Evolutionary conservation across 495 filamentous ascomycete species (phyloP), one percentile per base, ranked within the genome.

Genomic region (Neurospora sp.): DNA sequence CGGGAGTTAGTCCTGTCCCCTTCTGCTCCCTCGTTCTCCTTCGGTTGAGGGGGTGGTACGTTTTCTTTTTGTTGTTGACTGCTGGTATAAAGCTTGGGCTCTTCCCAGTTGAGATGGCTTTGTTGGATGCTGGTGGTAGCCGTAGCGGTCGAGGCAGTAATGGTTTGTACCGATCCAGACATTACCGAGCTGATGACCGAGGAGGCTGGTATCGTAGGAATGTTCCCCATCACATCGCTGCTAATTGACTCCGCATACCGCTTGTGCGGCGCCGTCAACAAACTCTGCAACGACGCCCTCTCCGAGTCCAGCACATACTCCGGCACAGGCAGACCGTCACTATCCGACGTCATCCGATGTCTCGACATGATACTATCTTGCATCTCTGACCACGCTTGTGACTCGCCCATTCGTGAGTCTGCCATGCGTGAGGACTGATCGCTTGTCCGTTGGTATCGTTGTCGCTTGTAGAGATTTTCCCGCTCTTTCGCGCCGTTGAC

Each of bases 361-460:
- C 54, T 66, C 27, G 54, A 66, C 54, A 66, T 66, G 54, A 66
- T 35, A 66, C 54, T 66, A 37, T 66, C 54, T 14, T 66, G 54
- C 54, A 66, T 66, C 27, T 66, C 54, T 1, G 54, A 66, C 54
- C 54, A 66, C 14, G 54, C 54, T 4, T 66, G 54, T 37, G 54
- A 66, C 54, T 66, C 27, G 75, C 76, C 44, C 73, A 78, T 38
- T 75, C 27, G 42, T 72, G 11, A 16, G 72, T 66, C 54, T 4
- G 76, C 66, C 70, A 74, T 35, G 40, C 23, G 14, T 81, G 76
- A 39, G 73, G 71, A 5, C 77, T 78, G 37, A 79, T 79, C 23
- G 82, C 76, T 42, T 79, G 80, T 70, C 81, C 76, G 72, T 72
- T 76, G 49, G 74, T 49, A 35, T 35, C 35, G 73, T 70, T 39